A percentile compares a stretch with the other conserved stretches of the same genome.
phyloP scores from a whole-genome alignment of 208 protist genomes.

The Crithidia expoeki region DNA sequence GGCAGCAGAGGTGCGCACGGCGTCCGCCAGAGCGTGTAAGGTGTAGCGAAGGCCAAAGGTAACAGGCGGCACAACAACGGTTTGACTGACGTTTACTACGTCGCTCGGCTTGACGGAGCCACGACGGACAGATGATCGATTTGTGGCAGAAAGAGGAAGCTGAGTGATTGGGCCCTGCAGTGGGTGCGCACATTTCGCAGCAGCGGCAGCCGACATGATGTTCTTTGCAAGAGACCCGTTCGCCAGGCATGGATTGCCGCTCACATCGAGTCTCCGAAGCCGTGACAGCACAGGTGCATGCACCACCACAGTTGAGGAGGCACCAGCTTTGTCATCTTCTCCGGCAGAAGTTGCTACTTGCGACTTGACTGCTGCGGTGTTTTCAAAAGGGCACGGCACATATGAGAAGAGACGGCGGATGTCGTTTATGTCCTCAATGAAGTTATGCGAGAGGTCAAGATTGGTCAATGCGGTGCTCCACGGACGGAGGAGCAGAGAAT shows the following conservation, averaged over 20 bases:
- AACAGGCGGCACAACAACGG: background rate
- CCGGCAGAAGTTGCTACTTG: background rate
- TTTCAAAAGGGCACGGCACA: background rate
- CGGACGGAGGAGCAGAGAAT: constrained; percentile 9
- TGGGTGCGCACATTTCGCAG: background rate
- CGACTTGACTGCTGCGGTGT: background rate
- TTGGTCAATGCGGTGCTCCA: constrained; percentile 30
- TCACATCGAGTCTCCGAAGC: constrained; percentile 30
- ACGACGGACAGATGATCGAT: constrained; percentile 11
- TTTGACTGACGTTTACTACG: background rate
- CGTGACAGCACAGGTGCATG: constrained; percentile 15
- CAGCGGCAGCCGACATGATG: constrained; percentile 1
- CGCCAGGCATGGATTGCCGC: constrained; percentile 37
- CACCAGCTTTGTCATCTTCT: background rate
- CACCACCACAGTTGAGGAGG: background rate
- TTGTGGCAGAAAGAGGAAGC: no score
- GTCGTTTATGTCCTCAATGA: constrained; percentile 33
- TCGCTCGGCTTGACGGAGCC: background rate
- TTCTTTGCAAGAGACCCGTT: constrained; percentile 37
- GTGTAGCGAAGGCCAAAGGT: constrained; percentile 1
- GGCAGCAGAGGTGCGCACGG: background rate
- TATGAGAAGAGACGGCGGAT: constrained; percentile 13
- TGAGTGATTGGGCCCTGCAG: no score
- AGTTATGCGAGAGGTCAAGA: constrained; percentile 44
- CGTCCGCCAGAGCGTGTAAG: constrained; percentile 1